These are phyloP conservation scores for grape (Vitis vinifera) DNA, from an alignment of 164 flowering plant genomes.

Conservation along the genomic window DNA sequence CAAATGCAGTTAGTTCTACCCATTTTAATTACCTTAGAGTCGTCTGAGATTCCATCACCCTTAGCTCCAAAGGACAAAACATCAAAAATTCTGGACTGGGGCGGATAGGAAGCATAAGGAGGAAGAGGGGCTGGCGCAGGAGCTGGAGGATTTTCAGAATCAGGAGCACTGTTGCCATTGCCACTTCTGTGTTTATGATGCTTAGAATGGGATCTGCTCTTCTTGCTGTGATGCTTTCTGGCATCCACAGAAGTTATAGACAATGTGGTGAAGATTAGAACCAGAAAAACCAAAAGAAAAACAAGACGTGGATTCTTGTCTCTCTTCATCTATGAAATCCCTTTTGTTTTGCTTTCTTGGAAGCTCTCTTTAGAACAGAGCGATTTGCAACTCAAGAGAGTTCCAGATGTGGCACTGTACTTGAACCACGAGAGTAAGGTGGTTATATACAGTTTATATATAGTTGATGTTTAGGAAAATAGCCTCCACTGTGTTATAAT, in stretches of 20 bases:
- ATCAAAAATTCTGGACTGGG: conserved; percentile 33
- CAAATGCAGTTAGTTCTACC: background rate
- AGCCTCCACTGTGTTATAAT: conserved; percentile 6
- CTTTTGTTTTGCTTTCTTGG: conserved; percentile 5
- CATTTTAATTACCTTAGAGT: conserved; percentile 57
- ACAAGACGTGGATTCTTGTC: conserved; percentile 20
- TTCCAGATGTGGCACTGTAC: conserved; percentile 8
- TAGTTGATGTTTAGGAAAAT: conserved; percentile 17
- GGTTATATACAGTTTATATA: conserved; percentile 34
- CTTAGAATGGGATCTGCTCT: conserved; percentile 29
- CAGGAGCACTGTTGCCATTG: conserved; percentile 13
- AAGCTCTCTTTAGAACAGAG: background rate
- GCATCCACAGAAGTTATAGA: conserved; percentile 39
- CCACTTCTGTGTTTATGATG: conserved; percentile 34
- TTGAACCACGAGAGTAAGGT: conserved; percentile 21
- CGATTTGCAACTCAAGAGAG: background rate
- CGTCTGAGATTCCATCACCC: conserved; percentile 81
- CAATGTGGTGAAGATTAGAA: conserved; percentile 22
- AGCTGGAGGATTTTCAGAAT: conserved; percentile 9
- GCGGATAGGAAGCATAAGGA: conserved; percentile 16
- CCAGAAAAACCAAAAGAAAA: conserved; percentile 14
- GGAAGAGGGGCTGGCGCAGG: conserved; percentile 37
- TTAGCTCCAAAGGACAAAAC: conserved; percentile 72
- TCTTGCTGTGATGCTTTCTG: conserved; percentile 36
- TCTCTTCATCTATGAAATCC: conserved; percentile 29